Evolutionary conservation across 2,329 filamentous ascomycete genomes (phyloP), one percentile per base, ranked within the genome.

Genomic region (Aspergillus felis): DNA sequence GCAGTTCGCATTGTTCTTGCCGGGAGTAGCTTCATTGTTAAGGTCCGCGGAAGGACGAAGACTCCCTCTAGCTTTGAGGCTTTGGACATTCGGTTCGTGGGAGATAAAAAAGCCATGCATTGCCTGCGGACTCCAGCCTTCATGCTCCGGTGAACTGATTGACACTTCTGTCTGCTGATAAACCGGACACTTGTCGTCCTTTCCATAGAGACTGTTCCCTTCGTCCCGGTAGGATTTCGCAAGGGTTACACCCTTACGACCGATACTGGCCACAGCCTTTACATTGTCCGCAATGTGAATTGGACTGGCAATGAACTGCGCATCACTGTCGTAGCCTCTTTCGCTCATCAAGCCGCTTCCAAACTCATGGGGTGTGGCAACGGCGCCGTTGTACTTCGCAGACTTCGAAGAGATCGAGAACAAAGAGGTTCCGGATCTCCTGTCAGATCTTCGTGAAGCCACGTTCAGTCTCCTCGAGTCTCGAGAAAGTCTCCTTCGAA

Each of bases 321-420:
- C 75, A 64, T 78, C 75, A 50, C 75, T 77, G 56, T 78, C 75
- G 57, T 78, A 77, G 7, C 68, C 73, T 54, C 65, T 66, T 38
- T 74, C 74, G 38, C 70, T 77, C 61, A 71, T 68, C 56, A 75
- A 58, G 52, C 71, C 74, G 53, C 70, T 69, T 44, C 68, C 71
- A 35, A 69, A 49, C n/a, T 66, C 65, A 27, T 59, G 53, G 7
- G 68, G 54, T 9, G 57, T 51, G 2, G 61, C 50, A 4, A 61
- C 29, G 2, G 35, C 56, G 3, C 55, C 49, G 3, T 44, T 53
- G 14, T 32, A 20, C 20, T 61, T 66, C 1, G 54, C 28, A 3
- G 57, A 50, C 38, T 60, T 65, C 25, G 61, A 66, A 41, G 62
- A 32, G 42, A 68, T 65, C 17, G 63, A 61, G 24, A 69, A 61